A percentile compares a stretch with the other conserved stretches of the same genome.
phyloP scores from a whole-genome alignment of 2,329 filamentous ascomycete species.

The Epichloe gansuensis region DNA sequence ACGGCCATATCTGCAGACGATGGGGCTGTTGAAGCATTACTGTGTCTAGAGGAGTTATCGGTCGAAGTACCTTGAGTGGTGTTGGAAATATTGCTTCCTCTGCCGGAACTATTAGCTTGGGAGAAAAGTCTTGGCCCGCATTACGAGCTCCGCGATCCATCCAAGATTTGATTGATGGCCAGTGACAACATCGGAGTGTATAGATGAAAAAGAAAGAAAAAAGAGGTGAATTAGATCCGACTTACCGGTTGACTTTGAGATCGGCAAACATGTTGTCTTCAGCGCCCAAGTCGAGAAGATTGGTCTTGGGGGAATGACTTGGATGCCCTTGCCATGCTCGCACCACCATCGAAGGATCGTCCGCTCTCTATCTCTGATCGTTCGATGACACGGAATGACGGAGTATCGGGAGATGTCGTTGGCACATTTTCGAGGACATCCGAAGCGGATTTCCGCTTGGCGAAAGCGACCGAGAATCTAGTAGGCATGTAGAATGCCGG shows the following conservation, averaged over 20 bases:
- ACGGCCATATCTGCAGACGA: slow-evolving; percentile 36
- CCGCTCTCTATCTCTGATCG: slow-evolving; percentile 31
- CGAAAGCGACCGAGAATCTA: slow-evolving; percentile 49
- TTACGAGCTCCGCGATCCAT: neutral
- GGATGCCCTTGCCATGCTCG: slow-evolving; percentile 27
- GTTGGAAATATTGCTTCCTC: slow-evolving; percentile 48
- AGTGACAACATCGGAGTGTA: neutral
- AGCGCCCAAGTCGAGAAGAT: slow-evolving; percentile 27
- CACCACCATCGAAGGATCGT: slow-evolving; percentile 40
- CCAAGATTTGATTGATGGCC: slow-evolving; percentile 9
- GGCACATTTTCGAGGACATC: slow-evolving; percentile 41
- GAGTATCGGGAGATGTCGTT: slow-evolving; percentile 28
- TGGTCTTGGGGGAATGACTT: slow-evolving; percentile 27
- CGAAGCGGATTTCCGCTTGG: slow-evolving; percentile 47
- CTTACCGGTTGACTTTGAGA: slow-evolving; percentile 43
- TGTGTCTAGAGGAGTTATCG: slow-evolving; percentile 50
- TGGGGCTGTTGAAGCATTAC: slow-evolving; percentile 48
- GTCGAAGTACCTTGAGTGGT: slow-evolving; percentile 47
- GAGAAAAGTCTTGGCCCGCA: neutral
- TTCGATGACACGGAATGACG: slow-evolving; percentile 48
- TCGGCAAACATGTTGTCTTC: slow-evolving; percentile 49
- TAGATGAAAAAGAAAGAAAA: neutral
- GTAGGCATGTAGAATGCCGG: slow-evolving; percentile 44
- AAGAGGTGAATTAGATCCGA: slow-evolving; percentile 10
- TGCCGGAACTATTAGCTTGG: slow-evolving; percentile 28